A percentile compares a stretch with the other conserved stretches of the same genome.
Conservation (phyloP, 1,284 basidiomycete genomes). For the Kwoniella shivajii region DNA sequence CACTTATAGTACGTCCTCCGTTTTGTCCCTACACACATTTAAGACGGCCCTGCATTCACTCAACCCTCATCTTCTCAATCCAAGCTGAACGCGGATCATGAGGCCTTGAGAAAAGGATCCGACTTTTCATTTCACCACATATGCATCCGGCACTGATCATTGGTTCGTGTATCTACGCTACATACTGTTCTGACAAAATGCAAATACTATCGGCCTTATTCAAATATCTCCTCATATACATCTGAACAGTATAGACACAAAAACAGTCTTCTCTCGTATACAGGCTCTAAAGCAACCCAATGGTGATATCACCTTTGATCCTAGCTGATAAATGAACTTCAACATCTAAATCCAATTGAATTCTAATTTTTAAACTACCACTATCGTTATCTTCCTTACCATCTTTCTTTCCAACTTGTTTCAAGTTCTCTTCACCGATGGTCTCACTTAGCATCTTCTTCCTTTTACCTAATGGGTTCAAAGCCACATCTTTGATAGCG, state of each 20-base stretch:
- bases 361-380: constrained; percentile 22
- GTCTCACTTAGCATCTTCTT: constrained; percentile 6
- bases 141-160: no score
- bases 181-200: no score
- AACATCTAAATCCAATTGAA: constrained; percentile 25
- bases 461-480: constrained; percentile 14
- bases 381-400: constrained; percentile 20
- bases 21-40: no score
- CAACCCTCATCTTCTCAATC: no score
- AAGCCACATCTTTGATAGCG: constrained; percentile 5
- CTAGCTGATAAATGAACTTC: constrained; percentile 25
- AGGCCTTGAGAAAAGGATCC: no score
- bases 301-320: constrained; percentile 28
- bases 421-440: constrained; percentile 4
- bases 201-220: no score
- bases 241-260: background rate
- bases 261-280: background rate
- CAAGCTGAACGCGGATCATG: no score
- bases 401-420: constrained; percentile 9
- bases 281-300: constrained; percentile 19
- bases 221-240: no score
- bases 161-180: no score
- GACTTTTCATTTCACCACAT: no score
- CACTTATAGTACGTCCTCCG: no score
- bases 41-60: no score